A percentile compares a stretch with the other conserved stretches of the same genome.
Conservation (phyloP, 176 grass and related monocot genomes). For the Avena insularis region DNA sequence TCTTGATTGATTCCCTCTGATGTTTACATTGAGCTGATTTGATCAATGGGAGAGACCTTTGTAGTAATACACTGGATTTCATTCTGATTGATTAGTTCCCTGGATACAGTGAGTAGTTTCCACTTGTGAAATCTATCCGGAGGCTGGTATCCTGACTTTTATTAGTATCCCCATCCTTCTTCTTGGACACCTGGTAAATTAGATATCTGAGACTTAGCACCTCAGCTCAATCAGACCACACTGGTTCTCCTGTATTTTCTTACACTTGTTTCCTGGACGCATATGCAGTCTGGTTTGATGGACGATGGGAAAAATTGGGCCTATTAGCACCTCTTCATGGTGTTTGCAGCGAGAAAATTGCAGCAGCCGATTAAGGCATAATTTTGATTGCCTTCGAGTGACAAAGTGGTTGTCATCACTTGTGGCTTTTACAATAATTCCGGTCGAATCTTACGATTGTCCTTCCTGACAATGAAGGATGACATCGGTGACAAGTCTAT, state of each 20-base stretch:
- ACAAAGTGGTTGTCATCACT: background rate
- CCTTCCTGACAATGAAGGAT: constrained; percentile 48
- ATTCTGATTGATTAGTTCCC: background rate
- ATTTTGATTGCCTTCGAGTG: background rate
- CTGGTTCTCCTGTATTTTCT: background rate
- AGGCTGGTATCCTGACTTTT: constrained; percentile 88
- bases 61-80: background rate
- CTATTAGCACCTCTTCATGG: constrained; percentile 67
- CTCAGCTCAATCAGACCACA: background rate
- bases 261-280: background rate
- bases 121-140: constrained; percentile 10
- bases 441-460: background rate
- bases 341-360: constrained; percentile 86
- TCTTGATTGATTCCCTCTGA: too few relatives aligned
- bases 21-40: background rate
- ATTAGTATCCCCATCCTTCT: constrained; percentile 77
- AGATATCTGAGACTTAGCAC: background rate
- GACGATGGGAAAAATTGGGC: constrained; percentile 62
- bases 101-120: too few relatives aligned
- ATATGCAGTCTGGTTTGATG: constrained; percentile 72
- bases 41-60: background rate
- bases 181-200: constrained; percentile 85
- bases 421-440: background rate
- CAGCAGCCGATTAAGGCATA: constrained; percentile 92
- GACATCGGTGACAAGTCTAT: constrained; percentile 93